Conservation (phyloP, 352 stramenopile genomes). For the Pythium folliculosum region DNA sequence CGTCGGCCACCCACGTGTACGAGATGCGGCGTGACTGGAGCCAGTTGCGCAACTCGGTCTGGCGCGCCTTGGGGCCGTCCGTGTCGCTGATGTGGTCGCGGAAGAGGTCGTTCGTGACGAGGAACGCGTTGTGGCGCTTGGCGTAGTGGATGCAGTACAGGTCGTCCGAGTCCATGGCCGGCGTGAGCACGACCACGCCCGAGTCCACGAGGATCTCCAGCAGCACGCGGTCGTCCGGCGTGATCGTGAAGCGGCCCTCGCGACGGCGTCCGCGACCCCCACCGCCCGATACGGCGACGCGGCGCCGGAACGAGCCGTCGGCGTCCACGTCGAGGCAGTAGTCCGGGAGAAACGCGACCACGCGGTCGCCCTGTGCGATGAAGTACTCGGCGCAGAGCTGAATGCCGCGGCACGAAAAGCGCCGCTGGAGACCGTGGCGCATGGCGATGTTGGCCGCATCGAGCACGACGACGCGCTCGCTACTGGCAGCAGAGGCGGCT, state of each 20-base stretch:
- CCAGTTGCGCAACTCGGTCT: conserved; percentile 66
- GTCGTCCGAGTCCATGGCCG: conserved; percentile 88
- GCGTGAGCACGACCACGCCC: conserved; percentile 76
- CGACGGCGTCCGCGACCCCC: conserved; percentile 16
- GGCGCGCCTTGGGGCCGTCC: conserved; percentile 51
- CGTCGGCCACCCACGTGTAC: conserved; percentile 86
- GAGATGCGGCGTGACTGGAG: conserved; percentile 78
- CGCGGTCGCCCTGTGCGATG: conserved; percentile 60
- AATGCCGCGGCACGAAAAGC: conserved; percentile 79
- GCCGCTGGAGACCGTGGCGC: conserved; percentile 68
- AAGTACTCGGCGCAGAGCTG: conserved; percentile 78
- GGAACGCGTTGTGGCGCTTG: conserved; percentile 63
- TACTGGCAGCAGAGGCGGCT: background rate
- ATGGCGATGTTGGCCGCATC: conserved; percentile 78
- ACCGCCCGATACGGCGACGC: conserved; percentile 8
- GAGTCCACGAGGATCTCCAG: conserved; percentile 70
- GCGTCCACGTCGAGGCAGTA: conserved; percentile 65
- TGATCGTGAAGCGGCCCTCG: conserved; percentile 39
- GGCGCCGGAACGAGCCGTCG: conserved; percentile 40
- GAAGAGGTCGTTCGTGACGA: conserved; percentile 90
- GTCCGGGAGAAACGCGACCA: conserved; percentile 85
- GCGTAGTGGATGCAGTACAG: conserved; percentile 91
- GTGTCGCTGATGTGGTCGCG: conserved; percentile 82
- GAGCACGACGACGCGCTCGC: conserved; percentile 27
- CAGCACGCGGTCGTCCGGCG: conserved; percentile 73